phyloP scores from a whole-genome alignment of 2,329 filamentous ascomycete genomes.

The Aspergillus transmontanensis region DNA sequence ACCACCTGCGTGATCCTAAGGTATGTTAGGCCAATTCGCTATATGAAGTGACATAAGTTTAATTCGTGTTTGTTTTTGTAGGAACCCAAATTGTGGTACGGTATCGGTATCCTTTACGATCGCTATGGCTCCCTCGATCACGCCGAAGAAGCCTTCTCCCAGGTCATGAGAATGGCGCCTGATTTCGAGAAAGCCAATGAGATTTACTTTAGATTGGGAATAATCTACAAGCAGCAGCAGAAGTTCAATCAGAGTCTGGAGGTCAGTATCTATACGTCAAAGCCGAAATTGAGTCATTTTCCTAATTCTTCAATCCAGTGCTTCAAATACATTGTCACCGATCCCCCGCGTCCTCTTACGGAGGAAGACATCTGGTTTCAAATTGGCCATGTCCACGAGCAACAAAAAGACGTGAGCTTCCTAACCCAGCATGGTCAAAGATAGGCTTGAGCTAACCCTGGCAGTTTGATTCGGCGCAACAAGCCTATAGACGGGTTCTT shows the following conservation, averaged over 20 bases:
- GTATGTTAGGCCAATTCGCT: slow-evolving; percentile 51
- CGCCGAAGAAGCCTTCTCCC: slow-evolving; percentile 95
- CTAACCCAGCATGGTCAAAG: not conserved
- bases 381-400: slow-evolving; percentile 97
- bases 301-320: slow-evolving; percentile 61
- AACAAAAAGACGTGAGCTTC: slow-evolving; percentile 90
- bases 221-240: slow-evolving; percentile 98
- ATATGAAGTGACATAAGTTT: not conserved
- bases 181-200: slow-evolving; percentile 98
- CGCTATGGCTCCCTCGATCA: slow-evolving; percentile 95
- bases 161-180: slow-evolving; percentile 98
- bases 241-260: slow-evolving; percentile 92
- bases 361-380: slow-evolving; percentile 99
- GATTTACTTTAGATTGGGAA: slow-evolving; percentile 97
- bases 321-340: slow-evolving; percentile 96
- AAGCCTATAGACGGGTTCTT: slow-evolving; percentile 87
- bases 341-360: slow-evolving; percentile 86
- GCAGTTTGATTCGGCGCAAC: slow-evolving; percentile 92
- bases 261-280: slow-evolving; percentile 52
- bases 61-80: slow-evolving; percentile 39
- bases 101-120: slow-evolving; percentile 96
- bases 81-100: slow-evolving; percentile 98
- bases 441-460: slow-evolving; percentile 31
- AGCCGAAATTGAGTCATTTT: not conserved
- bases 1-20: slow-evolving; percentile 91